These are phyloP conservation scores for Tetrapyrgos nigripes DNA, from an alignment of 1,284 basidiomycete species.

Conservation along the genomic window DNA sequence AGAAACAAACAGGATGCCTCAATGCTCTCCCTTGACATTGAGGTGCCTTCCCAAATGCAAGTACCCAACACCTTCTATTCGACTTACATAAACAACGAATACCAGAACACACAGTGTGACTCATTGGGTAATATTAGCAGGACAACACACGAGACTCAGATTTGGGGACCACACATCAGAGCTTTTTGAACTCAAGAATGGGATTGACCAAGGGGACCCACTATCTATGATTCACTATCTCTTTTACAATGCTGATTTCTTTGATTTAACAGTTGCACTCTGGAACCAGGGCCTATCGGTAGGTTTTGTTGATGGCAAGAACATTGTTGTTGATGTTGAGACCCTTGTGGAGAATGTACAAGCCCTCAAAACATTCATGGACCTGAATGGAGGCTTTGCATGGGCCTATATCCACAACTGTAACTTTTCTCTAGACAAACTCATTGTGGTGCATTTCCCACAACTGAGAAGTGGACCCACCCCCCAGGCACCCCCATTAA, in stretches of 20 bases:
- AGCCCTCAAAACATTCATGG: slow-evolving; percentile 30
- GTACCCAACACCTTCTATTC: slow-evolving; percentile 29
- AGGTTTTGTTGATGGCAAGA: slow-evolving; percentile 21
- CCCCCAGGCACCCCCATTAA: neutral
- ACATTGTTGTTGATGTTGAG: slow-evolving; percentile 8
- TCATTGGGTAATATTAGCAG: slow-evolving; percentile 19
- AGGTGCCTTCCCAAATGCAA: slow-evolving; percentile 39
- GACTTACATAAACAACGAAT: slow-evolving; percentile 32
- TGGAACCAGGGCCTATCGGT: neutral
- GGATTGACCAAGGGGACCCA: slow-evolving; percentile 37
- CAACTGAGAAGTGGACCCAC: neutral
- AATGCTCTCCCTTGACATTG: slow-evolving; percentile 35
- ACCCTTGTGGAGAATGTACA: slow-evolving; percentile 22
- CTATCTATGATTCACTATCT: slow-evolving; percentile 34
- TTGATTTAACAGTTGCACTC: slow-evolving; percentile 19
- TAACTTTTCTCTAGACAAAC: slow-evolving; percentile 29
- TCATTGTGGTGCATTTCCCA: slow-evolving; percentile 28
- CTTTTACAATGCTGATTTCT: slow-evolving; percentile 34
- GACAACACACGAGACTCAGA: slow-evolving; percentile 11
- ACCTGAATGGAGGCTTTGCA: slow-evolving; percentile 23
- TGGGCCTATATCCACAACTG: slow-evolving; percentile 35
- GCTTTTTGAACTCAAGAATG: slow-evolving; percentile 23
- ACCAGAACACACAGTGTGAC: slow-evolving; percentile 18
- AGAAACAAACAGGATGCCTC: slow-evolving; percentile 24
- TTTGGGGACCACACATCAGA: slow-evolving; percentile 25